Conservation (phyloP, 2,329 filamentous ascomycete species). For the Fusarium sp. region DNA sequence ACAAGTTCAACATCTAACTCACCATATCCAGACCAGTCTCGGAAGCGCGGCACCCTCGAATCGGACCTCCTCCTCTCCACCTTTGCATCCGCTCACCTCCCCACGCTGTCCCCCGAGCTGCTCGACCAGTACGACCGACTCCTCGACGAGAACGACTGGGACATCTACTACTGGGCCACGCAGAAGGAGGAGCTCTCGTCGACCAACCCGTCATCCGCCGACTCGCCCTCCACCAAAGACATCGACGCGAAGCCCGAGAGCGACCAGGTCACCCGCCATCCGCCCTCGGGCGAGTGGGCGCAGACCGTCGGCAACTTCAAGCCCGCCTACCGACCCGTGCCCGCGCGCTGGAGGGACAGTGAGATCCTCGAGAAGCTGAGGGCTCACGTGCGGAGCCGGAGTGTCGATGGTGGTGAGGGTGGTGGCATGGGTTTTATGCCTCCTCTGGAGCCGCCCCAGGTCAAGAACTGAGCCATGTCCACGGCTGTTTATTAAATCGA, state of each 20-base stretch:
- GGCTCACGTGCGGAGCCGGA: constrained; percentile 77
- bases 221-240: constrained; percentile 24
- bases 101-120: constrained; percentile 76
- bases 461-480: constrained; percentile 6
- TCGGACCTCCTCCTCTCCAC: constrained; percentile 96
- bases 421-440: constrained; percentile 70
- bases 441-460: constrained; percentile 49
- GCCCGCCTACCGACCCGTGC: constrained; percentile 92
- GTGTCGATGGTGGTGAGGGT: constrained; percentile 54
- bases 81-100: constrained; percentile 85
- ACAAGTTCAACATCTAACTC: background rate
- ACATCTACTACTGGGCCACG: constrained; percentile 99
- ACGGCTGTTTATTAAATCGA: background rate
- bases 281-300: constrained; percentile 82
- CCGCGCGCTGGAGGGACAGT: constrained; percentile 83
- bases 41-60: constrained; percentile 95
- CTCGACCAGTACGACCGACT: constrained; percentile 89
- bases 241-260: constrained; percentile 41
- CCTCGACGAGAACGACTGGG: constrained; percentile 99
- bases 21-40: constrained; percentile 76
- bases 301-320: constrained; percentile 96
- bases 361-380: constrained; percentile 81
- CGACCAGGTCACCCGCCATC: constrained; percentile 51
- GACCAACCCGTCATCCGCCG: constrained; percentile 50
- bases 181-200: constrained; percentile 72